Percentiles rank a stretch among this genome's conserved stretches.
Evolutionary conservation across 257 asterid species (phyloP).

Genomic region (Solanum gracilifrons): DNA sequence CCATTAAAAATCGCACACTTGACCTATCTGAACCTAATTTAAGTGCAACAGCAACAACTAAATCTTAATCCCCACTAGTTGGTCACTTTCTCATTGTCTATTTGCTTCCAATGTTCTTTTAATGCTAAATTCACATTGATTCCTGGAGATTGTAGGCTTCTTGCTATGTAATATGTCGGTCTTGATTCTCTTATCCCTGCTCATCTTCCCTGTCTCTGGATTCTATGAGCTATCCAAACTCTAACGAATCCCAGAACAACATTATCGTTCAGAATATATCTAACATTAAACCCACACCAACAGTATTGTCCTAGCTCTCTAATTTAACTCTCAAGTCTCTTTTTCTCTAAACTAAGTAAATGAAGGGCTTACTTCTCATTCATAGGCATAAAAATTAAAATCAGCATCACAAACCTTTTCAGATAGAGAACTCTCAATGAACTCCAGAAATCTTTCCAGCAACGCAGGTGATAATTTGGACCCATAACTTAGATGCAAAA

Average conservation of each 20-base stretch:
- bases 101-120: not conserved
- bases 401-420: conserved; percentile 37
- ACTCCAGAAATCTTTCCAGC: conserved; percentile 60
- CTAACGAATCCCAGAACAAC: not conserved
- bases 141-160: not conserved
- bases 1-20: not conserved
- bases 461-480: conserved; percentile 29
- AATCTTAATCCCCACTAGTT: not conserved
- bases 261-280: not conserved
- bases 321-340: not conserved
- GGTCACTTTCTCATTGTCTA: not conserved
- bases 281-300: not conserved
- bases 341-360: not conserved
- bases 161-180: not conserved
- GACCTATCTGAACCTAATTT: not conserved
- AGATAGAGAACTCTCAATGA: conserved; percentile 52
- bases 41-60: not conserved
- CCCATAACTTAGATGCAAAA: conserved; percentile 51
- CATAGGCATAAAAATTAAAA: not conserved
- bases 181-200: not conserved
- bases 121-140: not conserved
- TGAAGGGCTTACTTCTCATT: not conserved
- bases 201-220: not conserved
- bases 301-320: not conserved
- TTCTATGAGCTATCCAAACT: not conserved